phyloP scores from a whole-genome alignment of 345 rosid species.

The Barbarea vulgaris region DNA sequence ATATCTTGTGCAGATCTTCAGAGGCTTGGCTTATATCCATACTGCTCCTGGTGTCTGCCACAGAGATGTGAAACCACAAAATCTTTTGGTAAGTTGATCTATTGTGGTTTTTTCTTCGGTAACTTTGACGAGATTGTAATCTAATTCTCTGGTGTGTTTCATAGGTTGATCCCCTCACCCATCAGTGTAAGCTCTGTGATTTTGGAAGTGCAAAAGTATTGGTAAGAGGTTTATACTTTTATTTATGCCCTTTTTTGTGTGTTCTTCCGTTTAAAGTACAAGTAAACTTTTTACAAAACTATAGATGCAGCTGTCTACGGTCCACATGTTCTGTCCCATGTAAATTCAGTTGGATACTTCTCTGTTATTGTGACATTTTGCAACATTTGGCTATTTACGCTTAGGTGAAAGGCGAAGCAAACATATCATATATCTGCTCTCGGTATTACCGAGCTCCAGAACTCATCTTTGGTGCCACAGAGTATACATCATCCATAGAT shows the following conservation, averaged over 20 bases:
- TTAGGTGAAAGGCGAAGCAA: slow-evolving; percentile 81
- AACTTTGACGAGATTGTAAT: slow-evolving; percentile 9
- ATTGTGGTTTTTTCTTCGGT: not conserved
- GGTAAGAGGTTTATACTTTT: slow-evolving; percentile 44
- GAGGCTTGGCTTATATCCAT: slow-evolving; percentile 66
- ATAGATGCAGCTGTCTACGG: not conserved
- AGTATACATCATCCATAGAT: slow-evolving; percentile 80
- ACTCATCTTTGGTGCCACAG: slow-evolving; percentile 80
- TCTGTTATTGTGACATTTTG: not conserved
- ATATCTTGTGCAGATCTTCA: slow-evolving; percentile 63
- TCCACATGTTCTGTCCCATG: not conserved
- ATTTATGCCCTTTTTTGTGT: not conserved
- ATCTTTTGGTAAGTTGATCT: slow-evolving; percentile 66
- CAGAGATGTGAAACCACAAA: slow-evolving; percentile 94
- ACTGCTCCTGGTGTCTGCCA: slow-evolving; percentile 81
- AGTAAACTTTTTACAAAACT: too few species aligned
- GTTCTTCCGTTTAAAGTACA: too few species aligned
- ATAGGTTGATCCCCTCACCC: slow-evolving; percentile 83
- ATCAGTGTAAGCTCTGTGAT: slow-evolving; percentile 82
- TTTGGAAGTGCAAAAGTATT: slow-evolving; percentile 87
- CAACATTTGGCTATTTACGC: slow-evolving; percentile 13
- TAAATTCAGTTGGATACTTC: not conserved
- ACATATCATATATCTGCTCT: slow-evolving; percentile 84
- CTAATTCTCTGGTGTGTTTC: slow-evolving; percentile 14
- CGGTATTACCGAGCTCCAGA: slow-evolving; percentile 91